phyloP scores from a whole-genome alignment of 2,329 filamentous ascomycete species.

The Chrysoporthe cubensis region DNA sequence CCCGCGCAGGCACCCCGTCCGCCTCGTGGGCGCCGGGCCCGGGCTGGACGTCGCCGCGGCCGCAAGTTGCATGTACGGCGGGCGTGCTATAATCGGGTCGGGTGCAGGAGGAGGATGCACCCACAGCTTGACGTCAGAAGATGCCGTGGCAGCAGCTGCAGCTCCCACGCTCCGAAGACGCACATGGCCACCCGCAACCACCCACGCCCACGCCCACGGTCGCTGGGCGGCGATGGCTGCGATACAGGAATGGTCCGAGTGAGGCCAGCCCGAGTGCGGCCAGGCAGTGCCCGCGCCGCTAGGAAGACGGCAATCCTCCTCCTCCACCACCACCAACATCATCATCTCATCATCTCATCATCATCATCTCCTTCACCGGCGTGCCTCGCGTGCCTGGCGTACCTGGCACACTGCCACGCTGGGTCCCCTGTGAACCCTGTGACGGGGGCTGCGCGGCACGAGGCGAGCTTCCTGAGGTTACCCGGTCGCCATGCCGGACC shows the following conservation, averaged over 20 bases:
- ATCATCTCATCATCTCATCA: no score
- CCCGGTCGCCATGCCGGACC: neutral
- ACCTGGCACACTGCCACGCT: no score
- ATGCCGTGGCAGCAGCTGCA: neutral
- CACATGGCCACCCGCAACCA: neutral
- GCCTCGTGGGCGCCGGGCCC: no score
- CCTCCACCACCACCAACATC: no score
- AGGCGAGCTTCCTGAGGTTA: neutral
- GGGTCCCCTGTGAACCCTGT: no score
- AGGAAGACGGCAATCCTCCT: no score
- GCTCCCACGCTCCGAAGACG: neutral
- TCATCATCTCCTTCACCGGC: no score
- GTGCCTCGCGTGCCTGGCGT: no score
- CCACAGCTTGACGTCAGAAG: constrained; percentile 8
- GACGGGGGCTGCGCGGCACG: no score
- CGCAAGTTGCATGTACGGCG: neutral
- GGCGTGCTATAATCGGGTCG: neutral
- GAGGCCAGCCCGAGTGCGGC: neutral
- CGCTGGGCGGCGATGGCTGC: neutral
- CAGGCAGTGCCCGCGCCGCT: no score
- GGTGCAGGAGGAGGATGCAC: neutral
- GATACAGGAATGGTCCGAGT: neutral
- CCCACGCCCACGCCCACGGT: neutral
- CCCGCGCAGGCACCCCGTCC: no score
- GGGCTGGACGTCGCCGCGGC: no score